Percentiles rank a stretch among this genome's conserved stretches.
These are phyloP conservation scores for Pyrenophora graminea DNA, from an alignment of 2,329 filamentous ascomycete species.

Conservation along the genomic window DNA sequence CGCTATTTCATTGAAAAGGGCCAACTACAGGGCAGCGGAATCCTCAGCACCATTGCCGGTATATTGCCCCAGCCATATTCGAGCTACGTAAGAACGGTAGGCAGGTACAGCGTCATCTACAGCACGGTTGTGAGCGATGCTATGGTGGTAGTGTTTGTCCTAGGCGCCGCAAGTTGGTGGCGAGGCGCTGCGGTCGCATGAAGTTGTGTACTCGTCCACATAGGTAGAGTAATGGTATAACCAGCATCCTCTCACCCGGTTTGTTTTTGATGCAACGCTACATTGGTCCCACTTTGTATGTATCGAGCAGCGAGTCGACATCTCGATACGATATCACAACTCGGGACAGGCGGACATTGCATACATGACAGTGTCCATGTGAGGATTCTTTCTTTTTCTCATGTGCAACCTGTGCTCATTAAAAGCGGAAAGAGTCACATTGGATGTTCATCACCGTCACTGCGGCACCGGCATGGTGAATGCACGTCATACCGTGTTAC, in stretches of 20 bases:
- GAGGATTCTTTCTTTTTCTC: not conserved
- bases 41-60: conserved; percentile 65
- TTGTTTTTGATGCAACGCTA: not conserved
- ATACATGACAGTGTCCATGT: conserved; percentile 1
- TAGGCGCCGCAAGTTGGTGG: conserved; percentile 63
- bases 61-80: conserved; percentile 69
- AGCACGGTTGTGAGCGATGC: conserved; percentile 73
- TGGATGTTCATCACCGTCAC: not conserved
- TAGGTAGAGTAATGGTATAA: conserved; percentile 6
- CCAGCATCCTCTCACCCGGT: not conserved
- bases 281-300: conserved; percentile 3
- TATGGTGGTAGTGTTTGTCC: conserved; percentile 75
- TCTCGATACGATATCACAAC: not conserved
- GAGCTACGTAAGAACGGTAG: conserved; percentile 63
- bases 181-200: conserved; percentile 42
- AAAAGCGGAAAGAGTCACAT: not conserved
- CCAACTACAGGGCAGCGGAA: conserved; percentile 60
- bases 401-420: not conserved
- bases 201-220: conserved; percentile 6
- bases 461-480: not conserved
- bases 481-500: conserved; percentile 8
- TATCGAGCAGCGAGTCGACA: not conserved
- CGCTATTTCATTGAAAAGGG: conserved; percentile 72
- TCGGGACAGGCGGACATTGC: not conserved
- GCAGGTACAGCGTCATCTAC: conserved; percentile 72